Percentiles rank a stretch among this genome's conserved stretches.
Conservation (phyloP, 2,329 filamentous ascomycete species). For the Trichophyton simii region DNA sequence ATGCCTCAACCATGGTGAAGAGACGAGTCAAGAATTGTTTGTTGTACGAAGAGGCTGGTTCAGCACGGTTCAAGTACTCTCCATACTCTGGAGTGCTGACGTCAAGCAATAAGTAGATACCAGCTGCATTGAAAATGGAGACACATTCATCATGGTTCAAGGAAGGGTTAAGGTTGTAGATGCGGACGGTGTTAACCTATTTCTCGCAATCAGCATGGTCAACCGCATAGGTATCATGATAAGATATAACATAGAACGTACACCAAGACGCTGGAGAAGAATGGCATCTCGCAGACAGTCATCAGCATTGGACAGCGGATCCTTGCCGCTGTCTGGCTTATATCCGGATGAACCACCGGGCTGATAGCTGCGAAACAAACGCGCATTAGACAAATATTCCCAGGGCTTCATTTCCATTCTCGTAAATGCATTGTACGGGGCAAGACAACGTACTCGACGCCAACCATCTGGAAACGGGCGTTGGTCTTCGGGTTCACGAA, state of each 20-base stretch:
- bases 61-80: constrained; percentile 44
- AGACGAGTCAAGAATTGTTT: constrained; percentile 44
- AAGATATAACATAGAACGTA: constrained; percentile 20
- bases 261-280: constrained; percentile 50
- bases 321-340: constrained; percentile 35
- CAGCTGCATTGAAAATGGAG: constrained; percentile 52
- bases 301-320: constrained; percentile 46
- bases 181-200: constrained; percentile 49
- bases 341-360: constrained; percentile 50
- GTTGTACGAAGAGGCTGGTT: constrained; percentile 45
- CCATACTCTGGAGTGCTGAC: constrained; percentile 50
- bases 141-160: constrained; percentile 50
- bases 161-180: constrained; percentile 50
- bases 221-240: neutral
- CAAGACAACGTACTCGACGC: constrained; percentile 41
- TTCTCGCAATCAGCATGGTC: neutral
- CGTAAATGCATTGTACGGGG: neutral
- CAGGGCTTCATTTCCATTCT: too few relatives aligned
- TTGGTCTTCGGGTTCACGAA: constrained; percentile 48
- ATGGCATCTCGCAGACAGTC: constrained; percentile 51
- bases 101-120: constrained; percentile 55
- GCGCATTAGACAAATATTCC: neutral
- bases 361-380: constrained; percentile 38
- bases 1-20: constrained; percentile 52
- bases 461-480: constrained; percentile 49